Conservation (phyloP, 2,329 filamentous ascomycete genomes). For the Talaromyces atroroseus region DNA sequence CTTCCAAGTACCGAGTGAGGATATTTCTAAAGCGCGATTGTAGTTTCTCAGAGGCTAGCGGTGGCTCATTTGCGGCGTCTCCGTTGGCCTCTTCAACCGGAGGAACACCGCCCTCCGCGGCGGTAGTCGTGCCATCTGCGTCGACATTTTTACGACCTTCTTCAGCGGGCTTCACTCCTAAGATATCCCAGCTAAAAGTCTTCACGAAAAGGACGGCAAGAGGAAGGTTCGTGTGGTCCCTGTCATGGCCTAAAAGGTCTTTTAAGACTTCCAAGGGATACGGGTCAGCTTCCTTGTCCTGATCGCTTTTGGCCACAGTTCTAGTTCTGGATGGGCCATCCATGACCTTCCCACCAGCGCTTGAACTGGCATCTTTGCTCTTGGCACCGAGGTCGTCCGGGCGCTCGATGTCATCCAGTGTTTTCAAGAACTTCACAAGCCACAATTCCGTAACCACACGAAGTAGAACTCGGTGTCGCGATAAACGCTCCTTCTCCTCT, state of each 20-base stretch:
- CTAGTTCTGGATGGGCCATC: constrained; percentile 59
- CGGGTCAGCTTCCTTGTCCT: constrained; percentile 70
- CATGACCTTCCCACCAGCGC: constrained; percentile 39
- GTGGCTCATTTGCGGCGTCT: constrained; percentile 50
- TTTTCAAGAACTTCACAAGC: constrained; percentile 83
- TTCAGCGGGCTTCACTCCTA: constrained; percentile 68
- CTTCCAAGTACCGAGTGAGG: constrained; percentile 81
- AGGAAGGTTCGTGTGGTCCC: constrained; percentile 85
- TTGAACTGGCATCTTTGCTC: constrained; percentile 48
- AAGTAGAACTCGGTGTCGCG: constrained; percentile 77
- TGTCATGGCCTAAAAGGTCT: constrained; percentile 87
- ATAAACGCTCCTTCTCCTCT: constrained; percentile 89
- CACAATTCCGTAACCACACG: constrained; percentile 92
- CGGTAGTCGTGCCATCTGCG: constrained; percentile 65
- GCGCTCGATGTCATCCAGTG: constrained; percentile 63
- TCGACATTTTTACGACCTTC: constrained; percentile 81
- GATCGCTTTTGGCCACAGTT: constrained; percentile 52
- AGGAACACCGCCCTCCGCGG: constrained; percentile 32
- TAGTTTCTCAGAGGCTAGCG: constrained; percentile 69
- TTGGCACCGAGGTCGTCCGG: constrained; percentile 56
- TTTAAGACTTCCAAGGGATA: constrained; percentile 98
- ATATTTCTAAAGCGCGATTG: constrained; percentile 84
- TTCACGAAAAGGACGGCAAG: constrained; percentile 94
- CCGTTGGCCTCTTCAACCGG: constrained; percentile 31
- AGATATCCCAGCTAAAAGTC: constrained; percentile 89